These are phyloP conservation scores for Fusarium liriodendri DNA, from an alignment of 2,329 filamentous ascomycete genomes.

Conservation along the genomic window DNA sequence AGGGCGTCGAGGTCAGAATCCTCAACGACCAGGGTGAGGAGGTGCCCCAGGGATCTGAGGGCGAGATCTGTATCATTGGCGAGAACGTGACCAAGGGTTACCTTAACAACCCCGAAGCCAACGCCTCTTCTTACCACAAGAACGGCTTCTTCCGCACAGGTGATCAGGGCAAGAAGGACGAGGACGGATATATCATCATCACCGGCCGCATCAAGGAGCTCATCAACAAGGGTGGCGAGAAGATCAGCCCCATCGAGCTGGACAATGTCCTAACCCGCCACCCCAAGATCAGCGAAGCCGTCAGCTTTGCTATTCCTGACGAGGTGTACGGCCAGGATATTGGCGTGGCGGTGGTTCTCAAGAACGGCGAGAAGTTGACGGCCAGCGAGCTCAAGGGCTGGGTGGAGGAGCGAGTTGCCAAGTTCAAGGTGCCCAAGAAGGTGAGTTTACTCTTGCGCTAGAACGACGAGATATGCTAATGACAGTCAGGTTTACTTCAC, in stretches of 20 bases:
- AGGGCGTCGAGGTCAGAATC: conserved; percentile 85
- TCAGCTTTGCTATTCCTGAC: conserved; percentile 85
- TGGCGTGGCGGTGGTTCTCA: conserved; percentile 80
- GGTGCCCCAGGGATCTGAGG: conserved; percentile 76
- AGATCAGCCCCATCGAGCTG: conserved; percentile 88
- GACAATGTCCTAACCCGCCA: conserved; percentile 85
- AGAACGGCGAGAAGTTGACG: conserved; percentile 67
- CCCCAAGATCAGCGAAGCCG: conserved; percentile 79
- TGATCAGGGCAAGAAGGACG: conserved; percentile 84
- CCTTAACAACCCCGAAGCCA: conserved; percentile 83
- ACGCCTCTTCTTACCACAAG: conserved; percentile 77
- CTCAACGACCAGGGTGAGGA: conserved; percentile 77
- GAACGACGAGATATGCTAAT: background rate
- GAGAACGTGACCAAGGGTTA: conserved; percentile 89
- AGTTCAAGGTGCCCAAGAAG: conserved; percentile 89
- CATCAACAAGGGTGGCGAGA: conserved; percentile 91
- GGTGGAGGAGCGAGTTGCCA: conserved; percentile 77
- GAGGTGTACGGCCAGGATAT: conserved; percentile 88
- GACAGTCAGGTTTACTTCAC: conserved; percentile 79
- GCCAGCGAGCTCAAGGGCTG: conserved; percentile 74
- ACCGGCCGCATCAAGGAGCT: conserved; percentile 94
- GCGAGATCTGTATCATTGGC: conserved; percentile 85
- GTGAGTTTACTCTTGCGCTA: conserved; percentile 54
- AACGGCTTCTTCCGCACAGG: conserved; percentile 89
- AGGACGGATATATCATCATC: conserved; percentile 85